Conservation (phyloP, 441 rosid genomes). For the Arabidopsis hybrid region DNA sequence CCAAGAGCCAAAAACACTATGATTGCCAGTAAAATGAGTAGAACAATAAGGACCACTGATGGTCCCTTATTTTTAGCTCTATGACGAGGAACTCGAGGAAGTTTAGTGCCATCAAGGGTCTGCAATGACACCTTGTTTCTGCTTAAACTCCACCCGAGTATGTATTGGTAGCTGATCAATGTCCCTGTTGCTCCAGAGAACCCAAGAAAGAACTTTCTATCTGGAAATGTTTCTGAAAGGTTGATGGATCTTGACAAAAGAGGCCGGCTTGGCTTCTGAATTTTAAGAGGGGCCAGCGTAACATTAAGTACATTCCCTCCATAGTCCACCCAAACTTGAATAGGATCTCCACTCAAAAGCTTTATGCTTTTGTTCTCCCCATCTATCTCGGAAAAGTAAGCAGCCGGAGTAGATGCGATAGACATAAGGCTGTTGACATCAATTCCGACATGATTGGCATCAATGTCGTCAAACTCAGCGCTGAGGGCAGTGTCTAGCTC, state of each 20-base stretch:
- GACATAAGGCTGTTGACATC: constrained; percentile 59
- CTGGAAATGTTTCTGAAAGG: constrained; percentile 51
- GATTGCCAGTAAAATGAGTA: constrained; percentile 21
- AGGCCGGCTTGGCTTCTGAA: constrained; percentile 45
- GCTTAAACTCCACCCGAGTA: constrained; percentile 75
- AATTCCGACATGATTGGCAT: constrained; percentile 66
- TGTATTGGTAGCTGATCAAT: constrained; percentile 48
- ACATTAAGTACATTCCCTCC: constrained; percentile 41
- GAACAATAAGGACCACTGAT: background rate
- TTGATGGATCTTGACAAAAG: constrained; percentile 49
- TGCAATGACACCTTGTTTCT: constrained; percentile 44
- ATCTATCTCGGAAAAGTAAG: constrained; percentile 47
- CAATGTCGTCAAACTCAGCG: constrained; percentile 46
- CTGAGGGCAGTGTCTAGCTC: constrained; percentile 60
- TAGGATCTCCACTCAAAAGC: constrained; percentile 51
- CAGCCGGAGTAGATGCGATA: constrained; percentile 44
- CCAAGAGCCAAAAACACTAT: constrained; percentile 26
- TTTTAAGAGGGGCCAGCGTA: constrained; percentile 43
- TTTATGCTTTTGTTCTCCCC: constrained; percentile 42
- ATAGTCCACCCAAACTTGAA: constrained; percentile 69
- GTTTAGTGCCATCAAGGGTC: constrained; percentile 40
- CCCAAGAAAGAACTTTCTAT: constrained; percentile 56
- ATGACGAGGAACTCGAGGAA: constrained; percentile 48
- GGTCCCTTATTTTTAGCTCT: background rate
- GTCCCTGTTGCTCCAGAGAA: constrained; percentile 66